Evolutionary conservation across 306 rosid species (phyloP), one percentile per base, ranked within the genome.

Genomic region (Acmispon strigosus): DNA sequence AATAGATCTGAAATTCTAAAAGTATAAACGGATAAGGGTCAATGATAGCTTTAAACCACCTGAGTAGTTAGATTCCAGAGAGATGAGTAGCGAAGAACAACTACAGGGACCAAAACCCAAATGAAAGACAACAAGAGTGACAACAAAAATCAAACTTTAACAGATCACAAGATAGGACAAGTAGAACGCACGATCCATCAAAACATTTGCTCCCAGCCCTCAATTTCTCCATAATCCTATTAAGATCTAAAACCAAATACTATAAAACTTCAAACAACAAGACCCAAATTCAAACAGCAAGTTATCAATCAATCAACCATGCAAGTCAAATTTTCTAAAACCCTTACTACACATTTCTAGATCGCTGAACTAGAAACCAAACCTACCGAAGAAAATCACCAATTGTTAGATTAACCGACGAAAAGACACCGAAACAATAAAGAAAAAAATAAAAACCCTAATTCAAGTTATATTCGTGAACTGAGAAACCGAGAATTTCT

Each of bases 331-430:
- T 39, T 9, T 8, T 39, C 43, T 39, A 39, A 39, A 39, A 32
- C 37, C 43, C 43, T 8, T 39, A 8, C 1, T 2, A 8, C 8
- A 39, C 0, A 39, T 2, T 39, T 9, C 11, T 39, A 29, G 81
- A 76, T 76, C 76, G 50, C 0, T 11, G 18, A 60, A 1, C 4
- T 16, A 60, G 48, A 69, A 42, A 41, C 55, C 76, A 55, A 76
- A 4, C 27, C 41, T 17, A 69, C 47, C 20, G 8, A 60, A 76
- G 2, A 69, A 18, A 42, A 27, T 19, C 50, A 68, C 66, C 44
- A 51, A 76, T 58, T 50, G 10, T 39, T 39, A 52, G 6, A 50
- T 8, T 44, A 65, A 44, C 17, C 50, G 29, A 12, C 47, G 10
- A 50, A 27, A 68, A 5, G 15, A 7, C 53, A 34, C 13, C 3